A percentile compares a stretch with the other conserved stretches of the same genome.
Conservation (phyloP, 2,329 filamentous ascomycete species). For the Diaporthe sp. region DNA sequence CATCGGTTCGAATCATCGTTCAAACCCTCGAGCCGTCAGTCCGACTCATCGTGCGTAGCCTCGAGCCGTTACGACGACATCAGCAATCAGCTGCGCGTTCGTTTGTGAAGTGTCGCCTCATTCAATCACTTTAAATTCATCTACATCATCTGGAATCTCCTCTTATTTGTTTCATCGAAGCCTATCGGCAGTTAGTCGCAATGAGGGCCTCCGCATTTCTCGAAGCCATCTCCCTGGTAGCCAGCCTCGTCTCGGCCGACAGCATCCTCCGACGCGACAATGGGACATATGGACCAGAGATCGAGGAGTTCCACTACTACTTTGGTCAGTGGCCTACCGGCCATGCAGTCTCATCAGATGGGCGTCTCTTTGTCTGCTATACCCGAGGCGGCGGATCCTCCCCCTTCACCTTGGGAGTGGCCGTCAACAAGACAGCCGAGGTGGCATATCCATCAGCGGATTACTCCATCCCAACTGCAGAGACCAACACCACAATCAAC, state of each 20-base stretch:
- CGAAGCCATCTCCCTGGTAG: not conserved
- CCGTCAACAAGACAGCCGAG: slow-evolving; percentile 58
- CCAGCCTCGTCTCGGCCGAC: not conserved
- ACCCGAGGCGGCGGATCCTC: slow-evolving; percentile 53
- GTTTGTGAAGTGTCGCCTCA: not conserved
- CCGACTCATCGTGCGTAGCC: not conserved
- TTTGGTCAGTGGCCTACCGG: slow-evolving; percentile 58
- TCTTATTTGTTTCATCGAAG: not conserved
- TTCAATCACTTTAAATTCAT: slow-evolving; percentile 7
- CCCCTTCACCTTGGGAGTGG: slow-evolving; percentile 57
- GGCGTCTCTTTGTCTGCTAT: slow-evolving; percentile 56
- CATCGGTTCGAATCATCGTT: not conserved
- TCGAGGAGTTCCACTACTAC: slow-evolving; percentile 61
- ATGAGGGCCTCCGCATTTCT: not conserved
- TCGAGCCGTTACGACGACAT: not conserved
- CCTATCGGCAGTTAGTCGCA: not conserved
- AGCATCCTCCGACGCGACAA: slow-evolving; percentile 51
- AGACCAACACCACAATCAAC: slow-evolving; percentile 51
- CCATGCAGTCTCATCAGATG: slow-evolving; percentile 52
- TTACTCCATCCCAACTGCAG: slow-evolving; percentile 45
- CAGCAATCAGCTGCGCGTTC: not conserved
- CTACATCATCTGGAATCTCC: not conserved
- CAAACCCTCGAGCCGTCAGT: not conserved
- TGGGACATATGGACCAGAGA: slow-evolving; percentile 56
- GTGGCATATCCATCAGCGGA: slow-evolving; percentile 46